phyloP scores from a whole-genome alignment of 495 filamentous ascomycete genomes.

The Venustampulla echinocandica region DNA sequence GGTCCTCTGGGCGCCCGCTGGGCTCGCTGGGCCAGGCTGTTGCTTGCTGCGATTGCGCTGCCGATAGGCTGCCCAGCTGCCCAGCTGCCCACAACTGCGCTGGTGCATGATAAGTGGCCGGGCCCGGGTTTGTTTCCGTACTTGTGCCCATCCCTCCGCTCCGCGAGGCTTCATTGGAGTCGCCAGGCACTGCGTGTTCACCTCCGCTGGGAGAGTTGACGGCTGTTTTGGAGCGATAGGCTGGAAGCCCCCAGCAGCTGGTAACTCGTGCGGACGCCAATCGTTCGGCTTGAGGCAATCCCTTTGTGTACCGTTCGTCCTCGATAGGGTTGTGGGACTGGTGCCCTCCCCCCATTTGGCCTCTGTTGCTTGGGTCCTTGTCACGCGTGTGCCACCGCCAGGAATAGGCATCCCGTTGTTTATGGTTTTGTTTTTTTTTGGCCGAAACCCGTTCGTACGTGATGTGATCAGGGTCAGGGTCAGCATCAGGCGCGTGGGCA shows the following conservation, averaged over 20 bases:
- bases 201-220: slow-evolving; percentile 5
- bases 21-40: background rate
- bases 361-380: background rate
- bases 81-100: too few species aligned
- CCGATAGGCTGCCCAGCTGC: slow-evolving; percentile 20
- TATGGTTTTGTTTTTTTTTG: slow-evolving; percentile 4
- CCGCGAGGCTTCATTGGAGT: slow-evolving; percentile 16
- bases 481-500: slow-evolving; percentile 3
- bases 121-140: slow-evolving; percentile 18
- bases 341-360: background rate
- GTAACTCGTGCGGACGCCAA: slow-evolving; percentile 17
- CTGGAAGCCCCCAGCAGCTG: background rate
- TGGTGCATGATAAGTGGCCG: slow-evolving; percentile 19
- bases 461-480: too few species aligned
- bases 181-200: background rate
- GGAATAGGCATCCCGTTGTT: background rate
- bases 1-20: background rate
- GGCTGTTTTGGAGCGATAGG: slow-evolving; percentile 14
- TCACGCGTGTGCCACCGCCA: background rate
- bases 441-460: slow-evolving; percentile 1
- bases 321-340: slow-evolving; percentile 1
- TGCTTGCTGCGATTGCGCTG: slow-evolving; percentile 1
- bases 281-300: slow-evolving; percentile 19
- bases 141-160: background rate
- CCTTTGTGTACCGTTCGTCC: background rate